Evolutionary conservation across 495 filamentous ascomycete genomes (phyloP).

Genomic region (Penicillium samsonianum): DNA sequence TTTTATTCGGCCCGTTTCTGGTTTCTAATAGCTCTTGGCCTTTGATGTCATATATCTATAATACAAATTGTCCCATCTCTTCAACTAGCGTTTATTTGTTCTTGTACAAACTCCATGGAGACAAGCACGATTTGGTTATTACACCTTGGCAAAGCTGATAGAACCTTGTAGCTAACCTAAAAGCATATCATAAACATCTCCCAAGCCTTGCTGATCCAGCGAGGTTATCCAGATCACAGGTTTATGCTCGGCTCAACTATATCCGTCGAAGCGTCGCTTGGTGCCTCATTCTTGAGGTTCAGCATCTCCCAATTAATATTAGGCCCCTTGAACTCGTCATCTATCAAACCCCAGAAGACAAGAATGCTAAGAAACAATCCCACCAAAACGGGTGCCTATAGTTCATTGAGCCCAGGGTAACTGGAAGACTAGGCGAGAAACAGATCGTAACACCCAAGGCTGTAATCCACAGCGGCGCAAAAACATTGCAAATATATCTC

Average conservation of each 20-base stretch:
- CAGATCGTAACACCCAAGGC: conserved; percentile 19
- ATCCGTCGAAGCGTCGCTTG: not conserved
- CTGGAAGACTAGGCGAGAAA: conserved; percentile 3
- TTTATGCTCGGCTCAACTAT: not conserved
- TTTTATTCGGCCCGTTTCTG: not conserved
- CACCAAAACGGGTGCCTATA: conserved; percentile 33
- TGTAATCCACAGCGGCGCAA: conserved; percentile 33
- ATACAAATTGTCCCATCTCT: not conserved
- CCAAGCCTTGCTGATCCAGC: not conserved
- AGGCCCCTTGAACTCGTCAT: not conserved
- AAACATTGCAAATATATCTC: conserved; percentile 36
- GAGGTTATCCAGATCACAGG: not conserved
- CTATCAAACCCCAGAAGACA: conserved; percentile 22
- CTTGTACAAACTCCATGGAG: not conserved
- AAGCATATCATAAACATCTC: not conserved
- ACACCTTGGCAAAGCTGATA: not conserved
- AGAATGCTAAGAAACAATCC: conserved; percentile 28
- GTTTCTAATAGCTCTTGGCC: not conserved
- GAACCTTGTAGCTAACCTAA: not conserved
- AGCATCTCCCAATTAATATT: not conserved
- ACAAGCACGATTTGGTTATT: not conserved
- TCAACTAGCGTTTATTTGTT: not conserved
- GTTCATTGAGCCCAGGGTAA: conserved; percentile 33
- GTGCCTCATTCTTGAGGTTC: not conserved
- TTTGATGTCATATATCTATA: not conserved